These are phyloP conservation scores for Boechera divaricarpa DNA, from an alignment of 345 rosid species.

Conservation along the genomic window DNA sequence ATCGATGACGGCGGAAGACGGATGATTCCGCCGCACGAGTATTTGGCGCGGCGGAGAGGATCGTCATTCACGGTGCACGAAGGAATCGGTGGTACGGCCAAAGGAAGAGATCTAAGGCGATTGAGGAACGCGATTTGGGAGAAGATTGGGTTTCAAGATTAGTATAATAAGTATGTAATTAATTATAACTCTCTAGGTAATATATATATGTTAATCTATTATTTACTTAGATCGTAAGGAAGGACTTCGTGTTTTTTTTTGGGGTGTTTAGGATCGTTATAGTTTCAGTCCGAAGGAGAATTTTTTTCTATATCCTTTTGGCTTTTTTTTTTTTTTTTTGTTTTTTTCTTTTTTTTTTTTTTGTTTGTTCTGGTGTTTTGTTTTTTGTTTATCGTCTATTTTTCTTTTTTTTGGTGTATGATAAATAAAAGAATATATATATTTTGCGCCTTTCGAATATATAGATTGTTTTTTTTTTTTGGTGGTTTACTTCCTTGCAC, in stretches of 20 bases:
- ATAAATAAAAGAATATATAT: conserved; percentile 1
- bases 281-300: conserved; percentile 36
- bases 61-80: conserved; percentile 61
- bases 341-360: not conserved
- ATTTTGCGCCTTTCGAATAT: not conserved
- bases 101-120: conserved; percentile 64
- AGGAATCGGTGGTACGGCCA: conserved; percentile 62
- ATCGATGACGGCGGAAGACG: conserved; percentile 29
- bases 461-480: not conserved
- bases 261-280: conserved; percentile 20
- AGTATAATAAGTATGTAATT: conserved; percentile 4
- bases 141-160: conserved; percentile 67
- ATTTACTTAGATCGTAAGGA: conserved; percentile 1
- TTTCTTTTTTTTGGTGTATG: not conserved
- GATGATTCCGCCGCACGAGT: conserved; percentile 65
- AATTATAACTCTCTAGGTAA: conserved; percentile 26
- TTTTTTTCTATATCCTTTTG: conserved; percentile 30
- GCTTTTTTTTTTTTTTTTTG: not conserved
- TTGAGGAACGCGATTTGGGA: conserved; percentile 72
- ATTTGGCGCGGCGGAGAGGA: conserved; percentile 61
- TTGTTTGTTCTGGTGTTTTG: conserved; percentile 4
- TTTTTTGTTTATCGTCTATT: not conserved
- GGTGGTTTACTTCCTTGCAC: not conserved
- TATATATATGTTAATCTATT: conserved; percentile 17
- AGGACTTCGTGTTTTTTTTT: conserved; percentile 5